phyloP scores from a whole-genome alignment of 2,329 filamentous ascomycete species.

The Neofusicoccum kwambonambiense region DNA sequence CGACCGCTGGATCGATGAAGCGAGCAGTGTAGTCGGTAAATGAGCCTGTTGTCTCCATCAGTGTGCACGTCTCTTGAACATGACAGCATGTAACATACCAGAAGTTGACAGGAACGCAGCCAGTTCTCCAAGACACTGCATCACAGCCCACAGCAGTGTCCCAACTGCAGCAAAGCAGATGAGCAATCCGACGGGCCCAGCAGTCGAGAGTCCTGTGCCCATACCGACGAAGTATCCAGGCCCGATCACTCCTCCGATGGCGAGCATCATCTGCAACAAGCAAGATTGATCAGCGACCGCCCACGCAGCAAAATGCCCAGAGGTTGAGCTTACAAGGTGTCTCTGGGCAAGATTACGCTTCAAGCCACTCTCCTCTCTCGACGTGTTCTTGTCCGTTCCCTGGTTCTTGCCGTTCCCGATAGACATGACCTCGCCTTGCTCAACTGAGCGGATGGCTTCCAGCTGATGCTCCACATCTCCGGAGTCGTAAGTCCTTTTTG shows the following conservation, averaged over 20 bases:
- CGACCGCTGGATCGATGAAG: too few species aligned
- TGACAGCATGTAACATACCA: too few species aligned
- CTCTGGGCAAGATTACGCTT: neutral
- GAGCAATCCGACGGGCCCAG: neutral
- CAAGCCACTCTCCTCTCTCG: neutral
- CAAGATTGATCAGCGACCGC: neutral
- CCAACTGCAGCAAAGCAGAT: neutral
- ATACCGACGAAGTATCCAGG: neutral
- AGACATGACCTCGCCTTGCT: neutral
- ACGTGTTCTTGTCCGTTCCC: neutral
- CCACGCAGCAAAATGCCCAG: too few species aligned
- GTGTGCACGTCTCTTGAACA: too few species aligned
- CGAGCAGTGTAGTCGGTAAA: too few species aligned
- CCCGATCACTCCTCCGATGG: neutral
- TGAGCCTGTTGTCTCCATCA: too few species aligned
- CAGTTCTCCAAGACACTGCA: too few species aligned
- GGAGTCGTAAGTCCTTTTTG: too few species aligned
- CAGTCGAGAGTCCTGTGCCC: neutral
- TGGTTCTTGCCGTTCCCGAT: neutral
- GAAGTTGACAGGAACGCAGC: too few species aligned
- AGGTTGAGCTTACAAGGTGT: neutral
- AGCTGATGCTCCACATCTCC: neutral
- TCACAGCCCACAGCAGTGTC: conserved; percentile 68
- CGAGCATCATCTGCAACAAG: neutral
- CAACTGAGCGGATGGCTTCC: neutral